Evolutionary conservation across 2,329 filamentous ascomycete genomes (phyloP).

Genomic region (Clonostachys chloroleuca): DNA sequence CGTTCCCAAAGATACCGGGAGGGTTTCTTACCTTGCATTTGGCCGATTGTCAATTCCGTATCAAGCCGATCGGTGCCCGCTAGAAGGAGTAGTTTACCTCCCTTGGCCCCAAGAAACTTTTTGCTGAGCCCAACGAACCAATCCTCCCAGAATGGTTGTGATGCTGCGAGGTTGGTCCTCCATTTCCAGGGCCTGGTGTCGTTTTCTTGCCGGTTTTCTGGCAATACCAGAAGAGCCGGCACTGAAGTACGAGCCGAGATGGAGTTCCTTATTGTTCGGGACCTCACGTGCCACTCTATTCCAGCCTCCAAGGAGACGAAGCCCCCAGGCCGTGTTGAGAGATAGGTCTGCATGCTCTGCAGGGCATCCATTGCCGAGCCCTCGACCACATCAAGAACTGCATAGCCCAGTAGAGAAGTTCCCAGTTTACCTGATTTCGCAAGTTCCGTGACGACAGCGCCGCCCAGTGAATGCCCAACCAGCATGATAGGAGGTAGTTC

Average conservation of each 20-base stretch:
- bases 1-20: background rate
- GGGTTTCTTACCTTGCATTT: conserved; percentile 80
- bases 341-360: conserved; percentile 88
- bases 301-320: conserved; percentile 76
- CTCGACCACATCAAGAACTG: conserved; percentile 92
- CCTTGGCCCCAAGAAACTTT: conserved; percentile 79
- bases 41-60: conserved; percentile 88
- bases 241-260: conserved; percentile 85
- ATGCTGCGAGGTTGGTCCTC: conserved; percentile 79
- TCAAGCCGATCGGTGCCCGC: conserved; percentile 88
- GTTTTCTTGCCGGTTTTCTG: conserved; percentile 27
- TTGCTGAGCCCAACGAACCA: conserved; percentile 88
- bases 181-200: conserved; percentile 63
- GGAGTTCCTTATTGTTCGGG: conserved; percentile 78
- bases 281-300: conserved; percentile 91
- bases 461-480: conserved; percentile 89
- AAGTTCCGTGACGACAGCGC: conserved; percentile 83
- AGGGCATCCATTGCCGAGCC: conserved; percentile 93
- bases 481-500: conserved; percentile 71
- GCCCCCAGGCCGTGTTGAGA: conserved; percentile 72
- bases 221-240: conserved; percentile 65
- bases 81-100: conserved; percentile 79
- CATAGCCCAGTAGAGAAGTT: conserved; percentile 71
- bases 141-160: conserved; percentile 87
- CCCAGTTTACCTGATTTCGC: conserved; percentile 66